A percentile compares a stretch with the other conserved stretches of the same genome.
Conservation (phyloP, 352 stramenopile genomes). For the Pythium phragmiticola region DNA sequence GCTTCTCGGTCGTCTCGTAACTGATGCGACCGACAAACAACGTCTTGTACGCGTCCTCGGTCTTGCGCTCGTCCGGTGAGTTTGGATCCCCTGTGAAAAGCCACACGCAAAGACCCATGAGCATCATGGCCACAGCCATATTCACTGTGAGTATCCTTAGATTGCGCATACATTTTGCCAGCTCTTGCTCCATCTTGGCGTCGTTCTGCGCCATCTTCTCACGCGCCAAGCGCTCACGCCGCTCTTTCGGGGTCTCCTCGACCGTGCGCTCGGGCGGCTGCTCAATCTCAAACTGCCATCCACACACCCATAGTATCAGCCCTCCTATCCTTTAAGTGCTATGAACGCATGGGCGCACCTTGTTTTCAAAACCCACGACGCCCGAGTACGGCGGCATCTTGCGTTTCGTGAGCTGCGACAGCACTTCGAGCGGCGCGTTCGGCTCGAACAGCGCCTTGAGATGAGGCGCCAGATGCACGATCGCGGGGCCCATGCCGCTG, state of each 20-base stretch:
- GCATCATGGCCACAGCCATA: not conserved
- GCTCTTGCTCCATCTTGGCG: conserved; percentile 59
- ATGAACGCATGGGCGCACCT: conserved; percentile 19
- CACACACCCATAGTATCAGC: not conserved
- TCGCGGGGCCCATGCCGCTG: conserved; percentile 83
- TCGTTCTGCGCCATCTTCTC: conserved; percentile 66
- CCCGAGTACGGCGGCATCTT: conserved; percentile 86
- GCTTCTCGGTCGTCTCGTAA: conserved; percentile 98
- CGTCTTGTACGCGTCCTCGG: conserved; percentile 95
- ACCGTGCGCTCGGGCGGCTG: conserved; percentile 53
- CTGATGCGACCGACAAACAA: conserved; percentile 97
- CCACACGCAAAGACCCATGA: not conserved
- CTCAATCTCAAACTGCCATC: conserved; percentile 57
- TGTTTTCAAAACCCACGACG: conserved; percentile 39
- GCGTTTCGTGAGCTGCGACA: conserved; percentile 76
- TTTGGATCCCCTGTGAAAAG: conserved; percentile 54
- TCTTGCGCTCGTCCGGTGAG: conserved; percentile 61
- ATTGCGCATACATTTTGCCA: conserved; percentile 48
- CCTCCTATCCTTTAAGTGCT: too few species aligned
- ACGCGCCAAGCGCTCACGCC: conserved; percentile 50
- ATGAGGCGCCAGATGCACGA: conserved; percentile 75
- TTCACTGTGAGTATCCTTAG: not conserved
- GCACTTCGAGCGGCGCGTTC: conserved; percentile 66
- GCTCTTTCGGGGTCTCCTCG: conserved; percentile 77
- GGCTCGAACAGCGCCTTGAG: conserved; percentile 84